phyloP scores from a whole-genome alignment of 2,329 filamentous ascomycete species.

The Graphilbum fragrans region DNA sequence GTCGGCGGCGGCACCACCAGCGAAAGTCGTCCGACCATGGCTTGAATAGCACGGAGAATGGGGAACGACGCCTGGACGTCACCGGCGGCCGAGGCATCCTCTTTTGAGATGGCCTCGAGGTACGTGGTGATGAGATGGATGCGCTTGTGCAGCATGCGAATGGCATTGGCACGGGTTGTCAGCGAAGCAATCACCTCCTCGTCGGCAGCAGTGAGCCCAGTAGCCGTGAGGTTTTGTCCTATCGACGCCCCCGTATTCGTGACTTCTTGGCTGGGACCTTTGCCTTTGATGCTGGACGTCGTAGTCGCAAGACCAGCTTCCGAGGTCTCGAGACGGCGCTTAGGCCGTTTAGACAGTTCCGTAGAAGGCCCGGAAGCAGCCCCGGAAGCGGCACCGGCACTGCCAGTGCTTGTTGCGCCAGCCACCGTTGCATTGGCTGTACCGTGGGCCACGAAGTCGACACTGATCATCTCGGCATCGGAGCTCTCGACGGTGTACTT shows the following conservation, averaged over 20 bases:
- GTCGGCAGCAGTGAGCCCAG: slow-evolving; percentile 41
- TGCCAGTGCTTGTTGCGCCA: slow-evolving; percentile 25
- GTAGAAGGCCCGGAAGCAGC: neutral
- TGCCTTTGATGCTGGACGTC: neutral
- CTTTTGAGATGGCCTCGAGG: slow-evolving; percentile 53
- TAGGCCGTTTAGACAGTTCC: neutral
- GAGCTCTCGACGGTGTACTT: slow-evolving; percentile 85
- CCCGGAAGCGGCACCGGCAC: slow-evolving; percentile 21
- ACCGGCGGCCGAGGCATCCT: slow-evolving; percentile 17
- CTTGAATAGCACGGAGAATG: slow-evolving; percentile 78
- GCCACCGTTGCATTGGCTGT: slow-evolving; percentile 55
- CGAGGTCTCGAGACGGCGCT: neutral
- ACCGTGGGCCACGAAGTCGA: slow-evolving; percentile 82
- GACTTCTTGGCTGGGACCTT: neutral
- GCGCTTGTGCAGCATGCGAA: slow-evolving; percentile 80
- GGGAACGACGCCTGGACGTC: slow-evolving; percentile 41
- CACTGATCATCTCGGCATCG: slow-evolving; percentile 94
- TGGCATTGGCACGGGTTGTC: slow-evolving; percentile 80
- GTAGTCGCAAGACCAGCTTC: neutral
- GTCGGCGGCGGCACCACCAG: slow-evolving; percentile 62
- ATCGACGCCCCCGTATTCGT: slow-evolving; percentile 8
- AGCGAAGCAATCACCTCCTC: slow-evolving; percentile 54
- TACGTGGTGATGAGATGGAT: slow-evolving; percentile 66
- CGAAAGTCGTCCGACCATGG: slow-evolving; percentile 70
- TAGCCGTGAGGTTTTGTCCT: slow-evolving; percentile 10